Conservation (phyloP, 371 early-diverging fungal species). For the Mortierella sp. region DNA sequence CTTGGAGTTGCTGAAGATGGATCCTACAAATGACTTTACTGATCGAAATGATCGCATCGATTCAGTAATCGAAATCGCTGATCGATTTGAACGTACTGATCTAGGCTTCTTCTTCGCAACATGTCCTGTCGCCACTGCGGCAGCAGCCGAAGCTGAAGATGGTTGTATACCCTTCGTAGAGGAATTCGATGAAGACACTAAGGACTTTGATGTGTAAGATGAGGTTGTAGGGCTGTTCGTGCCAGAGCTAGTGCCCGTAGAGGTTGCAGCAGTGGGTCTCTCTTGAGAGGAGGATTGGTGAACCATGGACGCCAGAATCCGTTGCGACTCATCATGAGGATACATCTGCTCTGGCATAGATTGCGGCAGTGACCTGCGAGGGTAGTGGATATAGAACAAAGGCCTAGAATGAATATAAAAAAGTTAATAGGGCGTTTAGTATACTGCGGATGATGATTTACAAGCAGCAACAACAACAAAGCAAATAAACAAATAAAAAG, state of each 20-base stretch:
- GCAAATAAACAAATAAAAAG: too few relatives aligned
- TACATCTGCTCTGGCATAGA: constrained; percentile 14
- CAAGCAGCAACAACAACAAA: too few relatives aligned
- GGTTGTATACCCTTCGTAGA: neutral
- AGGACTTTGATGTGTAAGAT: constrained; percentile 7
- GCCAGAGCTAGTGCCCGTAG: neutral
- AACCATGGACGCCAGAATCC: neutral
- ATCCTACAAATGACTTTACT: constrained; percentile 22
- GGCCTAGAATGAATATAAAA: constrained; percentile 25
- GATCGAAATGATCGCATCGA: constrained; percentile 23
- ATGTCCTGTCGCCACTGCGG: neutral
- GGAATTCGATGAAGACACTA: neutral
- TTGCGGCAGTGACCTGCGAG: constrained; percentile 17
- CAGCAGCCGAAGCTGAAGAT: neutral
- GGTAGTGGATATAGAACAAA: constrained; percentile 37
- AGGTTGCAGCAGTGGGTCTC: neutral
- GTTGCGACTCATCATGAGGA: neutral
- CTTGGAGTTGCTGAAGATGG: constrained; percentile 17
- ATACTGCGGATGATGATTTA: neutral
- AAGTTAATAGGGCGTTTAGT: neutral
- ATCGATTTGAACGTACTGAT: constrained; percentile 1
- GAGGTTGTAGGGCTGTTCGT: neutral
- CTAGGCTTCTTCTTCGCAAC: neutral
- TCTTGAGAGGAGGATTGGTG: neutral
- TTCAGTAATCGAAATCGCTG: constrained; percentile 2